Percentiles rank a stretch among this genome's conserved stretches.
phyloP scores from a whole-genome alignment of 345 rosid genomes.

The Viola odorata region DNA sequence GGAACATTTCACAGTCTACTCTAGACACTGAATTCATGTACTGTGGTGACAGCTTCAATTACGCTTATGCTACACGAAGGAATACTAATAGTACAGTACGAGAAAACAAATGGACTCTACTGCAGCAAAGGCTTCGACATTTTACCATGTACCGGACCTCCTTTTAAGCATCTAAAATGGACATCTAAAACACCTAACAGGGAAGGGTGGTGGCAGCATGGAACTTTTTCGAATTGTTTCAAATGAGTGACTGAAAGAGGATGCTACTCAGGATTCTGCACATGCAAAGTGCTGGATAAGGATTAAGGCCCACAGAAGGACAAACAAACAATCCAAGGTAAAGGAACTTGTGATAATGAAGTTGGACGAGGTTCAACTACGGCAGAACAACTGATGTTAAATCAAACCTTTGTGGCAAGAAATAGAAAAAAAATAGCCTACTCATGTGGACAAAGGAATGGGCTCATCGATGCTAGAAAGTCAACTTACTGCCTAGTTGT shows the following conservation, averaged over 20 bases:
- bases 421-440: not conserved
- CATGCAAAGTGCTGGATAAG: not conserved
- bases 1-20: not conserved
- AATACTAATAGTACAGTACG: not conserved
- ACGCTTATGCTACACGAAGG: not conserved
- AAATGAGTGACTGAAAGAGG: not conserved
- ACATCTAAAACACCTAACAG: not conserved
- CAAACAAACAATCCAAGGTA: not conserved
- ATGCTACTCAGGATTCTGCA: not conserved
- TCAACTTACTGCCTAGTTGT: constrained; percentile 72
- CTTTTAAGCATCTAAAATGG: not conserved
- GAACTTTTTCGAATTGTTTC: not conserved
- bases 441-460: constrained; percentile 1
- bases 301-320: not conserved
- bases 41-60: not conserved
- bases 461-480: constrained; percentile 7
- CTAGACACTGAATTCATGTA: not conserved
- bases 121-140: not conserved
- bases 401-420: not conserved
- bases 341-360: not conserved
- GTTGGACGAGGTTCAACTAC: not conserved
- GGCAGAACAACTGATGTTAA: not conserved
- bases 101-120: not conserved
- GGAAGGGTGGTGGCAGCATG: not conserved
- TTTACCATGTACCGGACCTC: not conserved